Base-by-base conservation (phyloP, 768 basidiomycete species). In the Pholiota microspora region DNA sequence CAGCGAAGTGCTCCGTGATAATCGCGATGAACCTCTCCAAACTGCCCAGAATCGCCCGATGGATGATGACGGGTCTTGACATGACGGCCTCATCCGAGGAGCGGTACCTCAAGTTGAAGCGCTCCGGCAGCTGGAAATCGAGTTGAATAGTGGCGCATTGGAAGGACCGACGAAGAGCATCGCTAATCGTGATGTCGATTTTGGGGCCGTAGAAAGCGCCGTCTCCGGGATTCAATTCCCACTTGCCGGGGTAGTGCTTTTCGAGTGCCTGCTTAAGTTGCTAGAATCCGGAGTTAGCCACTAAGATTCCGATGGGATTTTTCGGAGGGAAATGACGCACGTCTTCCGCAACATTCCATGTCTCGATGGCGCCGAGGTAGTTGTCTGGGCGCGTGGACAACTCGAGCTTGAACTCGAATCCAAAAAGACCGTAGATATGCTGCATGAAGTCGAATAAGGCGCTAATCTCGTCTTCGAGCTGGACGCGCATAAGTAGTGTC, bases 131-230 rank as follows among this genome's bases (percentile, higher is more conserved):
- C 71, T 99, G 94, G 84, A 98, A 99, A 75, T 98, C 96, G 55
- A 99, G 89, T 73, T 98, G 92, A 70, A 98, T 98, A 2, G 97
- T 98, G 35, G 94, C 97, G 65, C 96, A 98, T 71, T 99, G 97
- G 85, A 94, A 96, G 21, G 93, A 92, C 44, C 97, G 86, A 32
- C 80, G 84, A 21, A 98, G 78, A 0, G 97, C 95, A 64, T 99
- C 97, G 23, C 85, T 83, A 67, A 98, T 89, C 56, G 90, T 93
- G 74, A 99, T 96, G 72, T 98, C 97, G 65, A 98, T 96, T 78
- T 98, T 98, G 59, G 97, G 97, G 0, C 97, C 97, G 73, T 99
- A 99, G 82, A 99, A 99, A 8, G 97, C 97, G 47, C 97, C 97
- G 64, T 99, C 97, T 42, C 94, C 96, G 7, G 92, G 91, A 70